Evolutionary conservation across 1,139 yeast species (phyloP).

Genomic region (Scheffersomyces titani): DNA sequence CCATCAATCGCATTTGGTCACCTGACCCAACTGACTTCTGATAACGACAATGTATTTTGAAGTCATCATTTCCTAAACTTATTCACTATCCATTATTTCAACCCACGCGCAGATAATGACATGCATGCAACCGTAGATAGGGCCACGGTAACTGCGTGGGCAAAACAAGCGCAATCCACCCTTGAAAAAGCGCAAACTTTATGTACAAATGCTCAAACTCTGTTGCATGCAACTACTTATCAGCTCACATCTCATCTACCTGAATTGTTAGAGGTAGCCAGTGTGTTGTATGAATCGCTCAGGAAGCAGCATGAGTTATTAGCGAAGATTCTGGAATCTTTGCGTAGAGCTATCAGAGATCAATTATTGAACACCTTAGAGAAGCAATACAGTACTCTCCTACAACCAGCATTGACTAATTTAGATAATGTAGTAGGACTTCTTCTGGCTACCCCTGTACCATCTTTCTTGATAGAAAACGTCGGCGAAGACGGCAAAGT

Average conservation of each 20-base stretch:
- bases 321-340: constrained; percentile 14
- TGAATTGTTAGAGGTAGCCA: constrained; percentile 20
- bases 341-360: not conserved
- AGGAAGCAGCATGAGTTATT: constrained; percentile 17
- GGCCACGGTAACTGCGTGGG: constrained; percentile 22
- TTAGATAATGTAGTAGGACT: constrained; percentile 27
- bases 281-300: constrained; percentile 17
- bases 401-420: constrained; percentile 22
- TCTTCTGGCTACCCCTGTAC: constrained; percentile 29
- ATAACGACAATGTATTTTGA: not conserved
- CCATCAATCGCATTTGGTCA: not conserved
- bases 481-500: constrained; percentile 1
- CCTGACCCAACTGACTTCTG: not conserved
- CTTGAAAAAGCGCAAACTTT: constrained; percentile 32
- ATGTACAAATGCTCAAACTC: constrained; percentile 35
- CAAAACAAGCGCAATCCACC: constrained; percentile 30
- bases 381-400: constrained; percentile 8
- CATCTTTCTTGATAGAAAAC: constrained; percentile 22
- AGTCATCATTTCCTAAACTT: not conserved
- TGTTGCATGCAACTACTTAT: constrained; percentile 24
- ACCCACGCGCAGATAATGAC: not conserved
- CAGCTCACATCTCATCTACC: constrained; percentile 26
- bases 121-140: constrained; percentile 1
- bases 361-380: not conserved
- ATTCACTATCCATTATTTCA: not conserved